Percentiles rank a stretch among this genome's conserved stretches.
Evolutionary conservation across 164 flowering plant species (phyloP).

Genomic region (Taxillus chinensis): DNA sequence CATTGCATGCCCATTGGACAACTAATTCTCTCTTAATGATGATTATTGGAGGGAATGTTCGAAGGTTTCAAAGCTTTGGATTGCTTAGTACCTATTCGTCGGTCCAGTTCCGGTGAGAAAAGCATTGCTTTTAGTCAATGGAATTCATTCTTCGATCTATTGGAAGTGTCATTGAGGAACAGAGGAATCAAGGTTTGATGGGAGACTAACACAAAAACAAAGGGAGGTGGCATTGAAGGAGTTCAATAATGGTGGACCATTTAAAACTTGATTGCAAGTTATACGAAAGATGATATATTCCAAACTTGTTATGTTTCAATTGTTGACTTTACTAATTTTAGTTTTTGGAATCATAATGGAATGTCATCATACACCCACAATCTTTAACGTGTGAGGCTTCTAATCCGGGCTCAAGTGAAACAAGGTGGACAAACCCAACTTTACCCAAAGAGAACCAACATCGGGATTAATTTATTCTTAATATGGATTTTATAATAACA

Average conservation of each 20-base stretch:
- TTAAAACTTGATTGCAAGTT: no score
- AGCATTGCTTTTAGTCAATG: conserved; percentile 80
- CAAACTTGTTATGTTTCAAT: no score
- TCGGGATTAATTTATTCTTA: no score
- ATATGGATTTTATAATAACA: no score
- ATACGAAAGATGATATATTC: no score
- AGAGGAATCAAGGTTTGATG: conserved; percentile 64
- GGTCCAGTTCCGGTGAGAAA: conserved; percentile 38
- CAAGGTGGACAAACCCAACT: no score
- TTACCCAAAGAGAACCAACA: no score
- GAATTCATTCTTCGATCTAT: conserved; percentile 75
- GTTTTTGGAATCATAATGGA: no score
- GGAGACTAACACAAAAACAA: conserved; percentile 49
- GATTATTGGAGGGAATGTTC: conserved; percentile 70
- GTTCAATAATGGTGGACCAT: conserved; percentile 31
- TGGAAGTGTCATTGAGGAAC: conserved; percentile 50
- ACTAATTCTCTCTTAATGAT: conserved; percentile 37
- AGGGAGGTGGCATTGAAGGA: conserved; percentile 57
- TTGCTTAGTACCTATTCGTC: conserved; percentile 35
- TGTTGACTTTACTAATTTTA: no score
- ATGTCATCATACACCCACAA: no score
- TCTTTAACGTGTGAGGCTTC: no score
- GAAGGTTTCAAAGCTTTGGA: conserved; percentile 52
- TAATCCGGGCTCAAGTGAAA: no score
- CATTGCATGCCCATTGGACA: conserved; percentile 65